A percentile compares a stretch with the other conserved stretches of the same genome.
Conservation (phyloP, 2,329 filamentous ascomycete species). For the Cladosporium sp. region DNA sequence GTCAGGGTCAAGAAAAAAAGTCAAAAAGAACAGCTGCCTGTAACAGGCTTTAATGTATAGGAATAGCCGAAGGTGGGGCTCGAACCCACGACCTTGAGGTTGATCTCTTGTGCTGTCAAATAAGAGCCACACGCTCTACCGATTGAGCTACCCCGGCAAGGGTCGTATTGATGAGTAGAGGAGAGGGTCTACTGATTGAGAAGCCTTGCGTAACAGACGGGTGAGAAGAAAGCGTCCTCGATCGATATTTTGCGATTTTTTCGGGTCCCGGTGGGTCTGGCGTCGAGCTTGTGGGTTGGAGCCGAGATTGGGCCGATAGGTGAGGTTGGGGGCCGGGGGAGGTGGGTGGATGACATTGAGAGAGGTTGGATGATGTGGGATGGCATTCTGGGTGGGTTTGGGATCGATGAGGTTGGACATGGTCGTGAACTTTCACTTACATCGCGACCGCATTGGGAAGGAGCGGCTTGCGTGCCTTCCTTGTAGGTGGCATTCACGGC, state of each 20-base stretch:
- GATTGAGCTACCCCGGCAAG: slow-evolving; percentile 49
- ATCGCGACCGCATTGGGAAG: no score
- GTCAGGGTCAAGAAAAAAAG: background rate
- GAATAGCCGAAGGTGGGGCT: slow-evolving; percentile 26
- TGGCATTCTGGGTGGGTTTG: no score
- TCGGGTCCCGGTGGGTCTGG: background rate
- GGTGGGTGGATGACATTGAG: no score
- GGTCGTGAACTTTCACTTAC: no score
- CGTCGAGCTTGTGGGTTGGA: background rate
- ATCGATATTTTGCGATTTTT: slow-evolving; percentile 4
- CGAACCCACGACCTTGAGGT: slow-evolving; percentile 25
- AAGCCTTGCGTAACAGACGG: no score
- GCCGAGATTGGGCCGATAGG: background rate
- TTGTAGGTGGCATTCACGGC: no score
- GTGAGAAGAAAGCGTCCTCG: no score
- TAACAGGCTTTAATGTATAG: slow-evolving; percentile 13
- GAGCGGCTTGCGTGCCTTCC: no score
- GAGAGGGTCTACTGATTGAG: slow-evolving; percentile 48
- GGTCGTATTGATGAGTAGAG: slow-evolving; percentile 1
- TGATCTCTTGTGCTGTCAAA: slow-evolving; percentile 14
- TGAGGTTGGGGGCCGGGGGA: no score
- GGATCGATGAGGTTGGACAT: no score
- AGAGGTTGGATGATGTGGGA: no score
- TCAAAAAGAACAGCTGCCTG: background rate
- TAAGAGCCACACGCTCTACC: slow-evolving; percentile 53